Evolutionary conservation across 1,284 basidiomycete genomes (phyloP), one percentile per base, ranked within the genome.

Genomic region (Lentinula novae-zelandiae): DNA sequence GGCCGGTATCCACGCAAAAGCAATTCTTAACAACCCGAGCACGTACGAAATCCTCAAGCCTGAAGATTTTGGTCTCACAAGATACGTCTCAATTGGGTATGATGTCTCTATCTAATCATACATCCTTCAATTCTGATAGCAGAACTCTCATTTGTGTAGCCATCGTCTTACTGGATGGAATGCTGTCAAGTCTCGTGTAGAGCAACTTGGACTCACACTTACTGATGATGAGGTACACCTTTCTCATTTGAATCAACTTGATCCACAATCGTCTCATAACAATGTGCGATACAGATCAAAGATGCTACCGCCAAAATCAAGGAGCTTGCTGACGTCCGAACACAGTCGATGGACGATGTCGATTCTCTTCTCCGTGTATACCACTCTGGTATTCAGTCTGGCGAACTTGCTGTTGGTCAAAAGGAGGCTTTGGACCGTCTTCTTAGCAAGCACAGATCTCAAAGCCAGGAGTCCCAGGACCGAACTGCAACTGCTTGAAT

Each of bases 1-100:
- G 89, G 97, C 97, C 36, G 97, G 97, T 76, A 99, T 99, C 68
- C 97, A 99, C 77, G 97, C 97, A 79, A 99, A 99, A 85, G 97
- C 97, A 48, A 99, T 99, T 76, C 86, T 99, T 61, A 98, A 98
- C 82, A 99, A 99, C 84, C 97, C 97, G 1, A 94, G 92, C 70
- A 99, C 97, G 9, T 99, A 99, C 77, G 95, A 97, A 78, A 95
- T 96, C 76, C 84, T 95, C 77, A 97, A 92, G 87, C 97, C 94
- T 54, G 94, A 96, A 75, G 96, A 99, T 81, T 99, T 99, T 72
- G 96, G 96, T 69, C 86, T 99, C 75, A 95, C 90, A 31, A 89
- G 97, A 71, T 99, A 99, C 74, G 96, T 99, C 67, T 96, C 96
- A 49, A 99, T 99, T 71, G 97, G 96, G 80, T 90, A 70, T 60